Evolutionary conservation across 441 rosid genomes (phyloP).

Genomic region (Eutrema salsugineum): DNA sequence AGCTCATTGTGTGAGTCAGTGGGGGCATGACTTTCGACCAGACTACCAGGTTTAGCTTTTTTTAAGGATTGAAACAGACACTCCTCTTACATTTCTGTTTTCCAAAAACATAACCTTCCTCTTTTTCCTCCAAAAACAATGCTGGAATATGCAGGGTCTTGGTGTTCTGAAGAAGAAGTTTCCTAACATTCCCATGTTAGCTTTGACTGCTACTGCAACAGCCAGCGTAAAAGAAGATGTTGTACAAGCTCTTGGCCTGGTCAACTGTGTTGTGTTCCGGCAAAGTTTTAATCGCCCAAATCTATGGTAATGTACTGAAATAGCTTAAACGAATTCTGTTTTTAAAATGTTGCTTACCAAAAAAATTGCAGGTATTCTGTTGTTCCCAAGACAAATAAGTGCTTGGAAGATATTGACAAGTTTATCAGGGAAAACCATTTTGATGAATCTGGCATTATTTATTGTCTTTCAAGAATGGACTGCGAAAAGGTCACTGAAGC

Average conservation of each 20-base stretch:
- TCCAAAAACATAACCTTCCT: constrained; percentile 6
- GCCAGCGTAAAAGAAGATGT: constrained; percentile 99
- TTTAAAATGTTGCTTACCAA: constrained; percentile 26
- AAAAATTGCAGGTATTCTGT: constrained; percentile 64
- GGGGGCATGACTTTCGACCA: constrained; percentile 99
- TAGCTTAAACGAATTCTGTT: neutral
- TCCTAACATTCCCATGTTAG: constrained; percentile 79
- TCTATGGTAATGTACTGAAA: constrained; percentile 42
- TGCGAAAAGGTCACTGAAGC: constrained; percentile 89
- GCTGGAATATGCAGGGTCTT: constrained; percentile 58
- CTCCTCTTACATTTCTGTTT: neutral
- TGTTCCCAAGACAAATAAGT: constrained; percentile 76
- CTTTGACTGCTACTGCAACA: constrained; percentile 94
- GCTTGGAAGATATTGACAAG: constrained; percentile 78
- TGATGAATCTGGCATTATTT: constrained; percentile 90
- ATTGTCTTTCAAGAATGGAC: constrained; percentile 94
- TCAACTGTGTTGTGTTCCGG: constrained; percentile 81
- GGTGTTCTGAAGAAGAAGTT: constrained; percentile 88
- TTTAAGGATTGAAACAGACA: neutral
- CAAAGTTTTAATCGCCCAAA: constrained; percentile 96
- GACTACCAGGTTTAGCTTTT: constrained; percentile 81
- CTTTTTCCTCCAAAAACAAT: constrained; percentile 11
- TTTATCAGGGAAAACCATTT: constrained; percentile 76
- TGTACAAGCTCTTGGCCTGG: constrained; percentile 93
- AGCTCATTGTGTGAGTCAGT: constrained; percentile 98